Evolutionary conservation across 2,329 filamentous ascomycete genomes (phyloP).

Genomic region (Cercospora sp.): DNA sequence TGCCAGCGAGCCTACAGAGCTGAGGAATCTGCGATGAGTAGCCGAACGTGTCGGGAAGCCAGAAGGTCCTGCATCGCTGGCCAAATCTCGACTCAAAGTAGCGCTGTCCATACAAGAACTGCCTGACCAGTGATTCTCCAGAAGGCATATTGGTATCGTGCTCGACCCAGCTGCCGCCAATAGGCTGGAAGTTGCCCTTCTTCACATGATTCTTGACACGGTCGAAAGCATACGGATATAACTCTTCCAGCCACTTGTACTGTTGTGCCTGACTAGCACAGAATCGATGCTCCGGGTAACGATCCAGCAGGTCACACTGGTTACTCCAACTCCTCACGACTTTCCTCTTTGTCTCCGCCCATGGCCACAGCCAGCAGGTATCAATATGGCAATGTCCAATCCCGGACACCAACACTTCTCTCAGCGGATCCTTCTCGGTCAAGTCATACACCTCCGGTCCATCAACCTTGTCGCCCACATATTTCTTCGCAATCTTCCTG

Average conservation of each 20-base stretch:
- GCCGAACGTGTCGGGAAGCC: conserved; percentile 97
- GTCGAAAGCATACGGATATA: conserved; percentile 86
- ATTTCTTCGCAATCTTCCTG: conserved; percentile 79
- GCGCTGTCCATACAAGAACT: conserved; percentile 93
- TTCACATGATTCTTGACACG: conserved; percentile 90
- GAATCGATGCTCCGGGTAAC: conserved; percentile 92
- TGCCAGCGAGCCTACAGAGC: conserved; percentile 87
- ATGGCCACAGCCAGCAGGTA: conserved; percentile 98
- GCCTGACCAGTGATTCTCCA: conserved; percentile 87
- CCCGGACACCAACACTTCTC: conserved; percentile 75
- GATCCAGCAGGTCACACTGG: conserved; percentile 92
- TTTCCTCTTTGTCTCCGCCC: conserved; percentile 96
- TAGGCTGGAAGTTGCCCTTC: conserved; percentile 87
- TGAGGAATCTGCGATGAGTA: conserved; percentile 95
- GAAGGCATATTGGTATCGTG: conserved; percentile 98
- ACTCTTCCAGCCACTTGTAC: conserved; percentile 92
- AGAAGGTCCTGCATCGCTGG: conserved; percentile 85
- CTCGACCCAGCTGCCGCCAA: conserved; percentile 98
- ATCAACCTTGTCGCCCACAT: conserved; percentile 78
- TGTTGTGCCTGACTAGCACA: conserved; percentile 93
- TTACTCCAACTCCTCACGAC: conserved; percentile 94
- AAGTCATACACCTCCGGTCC: conserved; percentile 77
- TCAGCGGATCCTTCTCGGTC: conserved; percentile 46
- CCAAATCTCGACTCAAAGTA: conserved; percentile 95
- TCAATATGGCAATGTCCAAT: conserved; percentile 98